Evolutionary conservation across 306 rosid species (phyloP).

Genomic region (Adenanthera pavonina): DNA sequence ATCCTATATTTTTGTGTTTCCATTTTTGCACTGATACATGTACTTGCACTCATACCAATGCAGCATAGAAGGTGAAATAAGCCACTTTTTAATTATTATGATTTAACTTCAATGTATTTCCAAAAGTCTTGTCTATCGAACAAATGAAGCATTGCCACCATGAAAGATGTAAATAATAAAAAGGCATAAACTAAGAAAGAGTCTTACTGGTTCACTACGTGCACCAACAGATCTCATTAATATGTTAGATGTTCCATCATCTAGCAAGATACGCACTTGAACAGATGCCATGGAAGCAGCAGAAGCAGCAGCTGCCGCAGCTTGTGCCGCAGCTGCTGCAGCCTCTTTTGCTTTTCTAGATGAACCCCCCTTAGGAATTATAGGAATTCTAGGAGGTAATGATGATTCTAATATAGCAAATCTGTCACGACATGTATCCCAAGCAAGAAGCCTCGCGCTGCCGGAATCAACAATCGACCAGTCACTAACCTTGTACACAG

Average conservation of each 20-base stretch:
- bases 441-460: conserved; percentile 95
- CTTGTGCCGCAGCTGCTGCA: conserved; percentile 95
- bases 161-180: background rate
- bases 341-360: conserved; percentile 95
- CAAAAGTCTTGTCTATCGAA: background rate
- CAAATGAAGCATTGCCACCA: conserved; percentile 2
- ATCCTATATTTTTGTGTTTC: background rate
- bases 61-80: background rate
- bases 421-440: conserved; percentile 98
- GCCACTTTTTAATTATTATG: background rate
- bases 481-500: conserved; percentile 90
- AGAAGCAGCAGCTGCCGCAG: conserved; percentile 96
- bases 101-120: background rate
- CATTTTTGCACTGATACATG: background rate
- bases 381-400: conserved; percentile 82
- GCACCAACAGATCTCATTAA: conserved; percentile 92
- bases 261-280: conserved; percentile 97
- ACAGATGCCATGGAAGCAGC: conserved; percentile 63
- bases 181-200: conserved; percentile 33
- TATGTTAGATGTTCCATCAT: conserved; percentile 98
- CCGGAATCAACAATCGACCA: conserved; percentile 99
- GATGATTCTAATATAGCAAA: conserved; percentile 93
- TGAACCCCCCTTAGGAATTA: conserved; percentile 83
- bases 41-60: background rate
- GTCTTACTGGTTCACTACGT: conserved; percentile 84